phyloP scores from a whole-genome alignment of 2,329 filamentous ascomycete genomes.

The Penicillium oxalicum region DNA sequence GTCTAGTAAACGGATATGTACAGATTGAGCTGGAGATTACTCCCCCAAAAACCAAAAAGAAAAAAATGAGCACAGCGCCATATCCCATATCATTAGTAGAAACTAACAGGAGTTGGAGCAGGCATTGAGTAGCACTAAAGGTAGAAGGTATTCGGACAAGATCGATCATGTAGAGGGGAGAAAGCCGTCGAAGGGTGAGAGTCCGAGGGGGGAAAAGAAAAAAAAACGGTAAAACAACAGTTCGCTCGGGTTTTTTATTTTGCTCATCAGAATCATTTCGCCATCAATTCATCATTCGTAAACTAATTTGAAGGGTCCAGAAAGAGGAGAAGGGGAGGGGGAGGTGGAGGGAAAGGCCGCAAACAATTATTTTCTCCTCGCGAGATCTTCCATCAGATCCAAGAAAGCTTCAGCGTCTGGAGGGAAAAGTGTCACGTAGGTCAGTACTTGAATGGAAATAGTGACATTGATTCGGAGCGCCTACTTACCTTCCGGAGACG shows the following conservation, averaged over 20 bases:
- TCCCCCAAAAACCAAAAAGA: no score
- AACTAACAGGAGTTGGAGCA: no score
- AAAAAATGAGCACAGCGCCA: no score
- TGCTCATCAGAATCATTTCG: slow-evolving; percentile 19
- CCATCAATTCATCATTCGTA: slow-evolving; percentile 20
- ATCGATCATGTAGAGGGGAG: no score
- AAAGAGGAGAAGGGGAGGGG: slow-evolving; percentile 10
- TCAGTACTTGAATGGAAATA: background rate
- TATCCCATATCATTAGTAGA: no score
- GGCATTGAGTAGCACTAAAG: no score
- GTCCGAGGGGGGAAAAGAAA: background rate
- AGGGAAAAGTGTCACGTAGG: slow-evolving; percentile 4
- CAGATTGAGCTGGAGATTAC: no score
- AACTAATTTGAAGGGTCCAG: background rate
- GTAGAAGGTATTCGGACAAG: no score
- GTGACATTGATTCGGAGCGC: background rate
- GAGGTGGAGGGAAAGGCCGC: background rate
- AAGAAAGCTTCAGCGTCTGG: slow-evolving; percentile 38
- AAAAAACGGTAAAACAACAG: background rate
- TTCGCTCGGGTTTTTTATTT: slow-evolving; percentile 11
- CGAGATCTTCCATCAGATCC: slow-evolving; percentile 22
- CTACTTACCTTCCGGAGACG: slow-evolving; percentile 25
- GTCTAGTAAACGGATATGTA: no score
- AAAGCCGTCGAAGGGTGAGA: no score
- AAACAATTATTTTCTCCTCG: background rate